These are phyloP conservation scores for Pleurotus sapidus DNA, from an alignment of 768 basidiomycete species.

Conservation along the genomic window DNA sequence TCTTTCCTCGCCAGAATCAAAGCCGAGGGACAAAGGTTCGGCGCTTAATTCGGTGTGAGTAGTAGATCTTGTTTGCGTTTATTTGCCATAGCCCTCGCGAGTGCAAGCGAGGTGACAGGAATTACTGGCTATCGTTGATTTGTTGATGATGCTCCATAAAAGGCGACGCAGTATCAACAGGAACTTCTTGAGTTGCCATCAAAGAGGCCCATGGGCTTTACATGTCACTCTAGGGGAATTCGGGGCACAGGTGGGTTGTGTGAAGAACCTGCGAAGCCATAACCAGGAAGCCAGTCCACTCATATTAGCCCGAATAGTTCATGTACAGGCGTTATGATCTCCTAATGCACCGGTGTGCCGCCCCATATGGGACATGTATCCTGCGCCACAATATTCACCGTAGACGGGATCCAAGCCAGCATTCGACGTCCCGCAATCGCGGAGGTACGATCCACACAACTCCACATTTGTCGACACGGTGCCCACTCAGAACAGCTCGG, in stretches of 20 bases:
- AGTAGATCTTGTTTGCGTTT: background rate
- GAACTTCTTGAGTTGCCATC: background rate
- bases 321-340: background rate
- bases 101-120: no score
- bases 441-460: no score
- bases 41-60: background rate
- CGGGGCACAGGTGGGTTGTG: background rate
- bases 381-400: background rate
- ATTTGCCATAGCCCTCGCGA: background rate
- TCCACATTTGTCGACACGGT: no score
- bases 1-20: background rate
- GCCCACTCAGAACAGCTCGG: no score
- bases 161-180: background rate
- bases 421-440: no score
- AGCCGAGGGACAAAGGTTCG: background rate
- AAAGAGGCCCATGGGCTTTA: background rate
- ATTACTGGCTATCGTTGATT: background rate
- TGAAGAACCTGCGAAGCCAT: background rate
- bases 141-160: background rate
- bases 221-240: background rate
- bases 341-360: background rate
- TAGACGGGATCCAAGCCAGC: no score
- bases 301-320: background rate
- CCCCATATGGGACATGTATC: background rate
- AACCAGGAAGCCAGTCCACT: background rate